Percentiles rank a stretch among this genome's conserved stretches.
Evolutionary conservation across 306 rosid genomes (phyloP).

Genomic region (Glycine tomentella): DNA sequence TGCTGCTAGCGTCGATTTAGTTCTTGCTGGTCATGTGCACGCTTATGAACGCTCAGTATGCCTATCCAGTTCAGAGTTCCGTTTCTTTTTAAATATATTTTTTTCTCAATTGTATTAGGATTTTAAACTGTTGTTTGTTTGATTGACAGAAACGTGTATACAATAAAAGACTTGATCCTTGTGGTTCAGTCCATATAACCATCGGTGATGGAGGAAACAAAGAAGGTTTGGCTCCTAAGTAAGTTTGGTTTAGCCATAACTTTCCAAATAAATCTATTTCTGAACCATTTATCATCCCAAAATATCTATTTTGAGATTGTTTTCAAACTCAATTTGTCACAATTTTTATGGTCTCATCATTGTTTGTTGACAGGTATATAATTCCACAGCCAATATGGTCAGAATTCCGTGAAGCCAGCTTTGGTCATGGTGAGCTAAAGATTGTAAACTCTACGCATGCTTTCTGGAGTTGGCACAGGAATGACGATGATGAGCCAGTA

Average conservation of each 20-base stretch:
- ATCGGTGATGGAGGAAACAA: constrained; percentile 97
- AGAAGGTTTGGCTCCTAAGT: constrained; percentile 91
- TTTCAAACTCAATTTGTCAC: background rate
- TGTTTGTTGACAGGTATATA: constrained; percentile 61
- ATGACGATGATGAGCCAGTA: constrained; percentile 88
- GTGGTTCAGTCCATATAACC: constrained; percentile 94
- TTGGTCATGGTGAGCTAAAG: constrained; percentile 93
- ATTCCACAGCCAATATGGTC: constrained; percentile 89
- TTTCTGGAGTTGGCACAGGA: constrained; percentile 98
- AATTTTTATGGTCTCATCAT: background rate
- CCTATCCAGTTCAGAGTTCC: background rate
- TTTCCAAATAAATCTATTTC: constrained; percentile 14
- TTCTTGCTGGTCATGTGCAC: constrained; percentile 91
- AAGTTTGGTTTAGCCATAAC: constrained; percentile 41
- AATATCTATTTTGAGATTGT: background rate
- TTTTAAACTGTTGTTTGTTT: constrained; percentile 12
- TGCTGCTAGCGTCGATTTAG: constrained; percentile 81
- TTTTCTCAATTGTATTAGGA: background rate
- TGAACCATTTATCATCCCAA: background rate
- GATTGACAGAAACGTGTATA: constrained; percentile 75
- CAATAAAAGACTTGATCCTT: constrained; percentile 69
- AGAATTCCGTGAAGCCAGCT: constrained; percentile 88
- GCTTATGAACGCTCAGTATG: constrained; percentile 96
- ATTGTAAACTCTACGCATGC: constrained; percentile 81
- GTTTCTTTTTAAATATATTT: background rate